These are phyloP conservation scores for Aspergillus sp. DNA, from an alignment of 2,329 filamentous ascomycete genomes.

Conservation along the genomic window DNA sequence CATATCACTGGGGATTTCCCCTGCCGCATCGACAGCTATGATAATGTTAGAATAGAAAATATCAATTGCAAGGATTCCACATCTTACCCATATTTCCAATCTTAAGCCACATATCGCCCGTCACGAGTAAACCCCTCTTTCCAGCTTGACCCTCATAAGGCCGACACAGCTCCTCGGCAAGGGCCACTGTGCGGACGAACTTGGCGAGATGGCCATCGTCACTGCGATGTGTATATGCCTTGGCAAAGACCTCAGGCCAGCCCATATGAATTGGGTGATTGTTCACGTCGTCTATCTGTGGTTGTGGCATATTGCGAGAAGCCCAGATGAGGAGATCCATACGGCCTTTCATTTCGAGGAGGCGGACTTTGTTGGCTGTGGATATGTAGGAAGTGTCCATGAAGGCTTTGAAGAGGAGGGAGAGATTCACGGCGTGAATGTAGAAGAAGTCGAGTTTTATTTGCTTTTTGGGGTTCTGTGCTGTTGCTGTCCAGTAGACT, in stretches of 20 bases:
- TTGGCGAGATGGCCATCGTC: slow-evolving; percentile 86
- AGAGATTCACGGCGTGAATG: slow-evolving; percentile 72
- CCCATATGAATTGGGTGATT: slow-evolving; percentile 53
- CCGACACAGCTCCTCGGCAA: slow-evolving; percentile 54
- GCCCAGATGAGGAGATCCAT: slow-evolving; percentile 71
- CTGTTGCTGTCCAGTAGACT: slow-evolving; percentile 56
- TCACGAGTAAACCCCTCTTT: slow-evolving; percentile 29
- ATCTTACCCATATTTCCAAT: slow-evolving; percentile 42
- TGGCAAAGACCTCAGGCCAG: slow-evolving; percentile 43
- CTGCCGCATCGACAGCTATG: slow-evolving; percentile 34
- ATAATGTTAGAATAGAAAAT: too few relatives aligned
- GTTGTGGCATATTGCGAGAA: slow-evolving; percentile 58
- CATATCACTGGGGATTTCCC: slow-evolving; percentile 15
- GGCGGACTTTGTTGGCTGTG: slow-evolving; percentile 59
- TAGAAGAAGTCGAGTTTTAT: slow-evolving; percentile 78
- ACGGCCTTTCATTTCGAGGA: slow-evolving; percentile 79
- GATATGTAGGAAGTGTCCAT: slow-evolving; percentile 57
- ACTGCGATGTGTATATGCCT: slow-evolving; percentile 38
- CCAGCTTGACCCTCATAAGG: slow-evolving; percentile 24
- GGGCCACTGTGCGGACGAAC: slow-evolving; percentile 62
- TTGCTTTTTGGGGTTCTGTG: slow-evolving; percentile 59
- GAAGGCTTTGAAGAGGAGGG: slow-evolving; percentile 66
- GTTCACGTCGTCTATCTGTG: slow-evolving; percentile 56
- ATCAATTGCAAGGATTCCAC: neutral
- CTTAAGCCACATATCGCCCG: slow-evolving; percentile 41